These are phyloP conservation scores for Kalanchoe fedtschenkoi DNA, from an alignment of 164 flowering plant genomes.

Conservation along the genomic window DNA sequence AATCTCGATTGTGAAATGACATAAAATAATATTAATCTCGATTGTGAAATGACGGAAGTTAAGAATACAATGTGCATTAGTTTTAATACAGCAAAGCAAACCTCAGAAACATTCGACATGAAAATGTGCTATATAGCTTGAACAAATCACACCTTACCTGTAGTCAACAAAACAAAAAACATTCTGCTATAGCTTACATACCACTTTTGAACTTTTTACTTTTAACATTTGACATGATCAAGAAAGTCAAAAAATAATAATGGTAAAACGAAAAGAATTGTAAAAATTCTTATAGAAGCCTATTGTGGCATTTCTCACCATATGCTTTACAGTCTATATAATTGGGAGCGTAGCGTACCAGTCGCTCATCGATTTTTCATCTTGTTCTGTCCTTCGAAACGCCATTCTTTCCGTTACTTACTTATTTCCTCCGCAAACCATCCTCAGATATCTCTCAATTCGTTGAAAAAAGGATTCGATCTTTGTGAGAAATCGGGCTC, in stretches of 20 bases:
- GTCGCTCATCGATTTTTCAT: not conserved
- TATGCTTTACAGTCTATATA: conserved; percentile 1
- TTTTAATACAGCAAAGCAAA: no score
- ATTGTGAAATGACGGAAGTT: no score
- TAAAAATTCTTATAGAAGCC: not conserved
- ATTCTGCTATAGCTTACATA: not conserved
- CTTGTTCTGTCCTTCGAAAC: not conserved
- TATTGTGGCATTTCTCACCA: not conserved
- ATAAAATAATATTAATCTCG: no score
- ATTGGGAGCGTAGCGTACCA: not conserved
- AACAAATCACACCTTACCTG: no score
- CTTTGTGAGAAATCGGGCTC: not conserved
- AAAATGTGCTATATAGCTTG: no score
- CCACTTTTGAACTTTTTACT: not conserved
- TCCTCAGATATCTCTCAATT: not conserved
- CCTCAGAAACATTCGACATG: no score
- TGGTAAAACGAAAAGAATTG: not conserved
- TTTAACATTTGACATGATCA: not conserved
- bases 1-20: no score
- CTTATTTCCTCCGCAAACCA: not conserved
- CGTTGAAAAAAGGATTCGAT: not conserved
- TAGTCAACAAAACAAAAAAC: not conserved
- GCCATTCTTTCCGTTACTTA: not conserved
- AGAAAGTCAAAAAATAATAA: not conserved
- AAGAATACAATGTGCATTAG: no score